phyloP scores from a whole-genome alignment of 1,284 basidiomycete genomes.

The Ganoderma sinense region DNA sequence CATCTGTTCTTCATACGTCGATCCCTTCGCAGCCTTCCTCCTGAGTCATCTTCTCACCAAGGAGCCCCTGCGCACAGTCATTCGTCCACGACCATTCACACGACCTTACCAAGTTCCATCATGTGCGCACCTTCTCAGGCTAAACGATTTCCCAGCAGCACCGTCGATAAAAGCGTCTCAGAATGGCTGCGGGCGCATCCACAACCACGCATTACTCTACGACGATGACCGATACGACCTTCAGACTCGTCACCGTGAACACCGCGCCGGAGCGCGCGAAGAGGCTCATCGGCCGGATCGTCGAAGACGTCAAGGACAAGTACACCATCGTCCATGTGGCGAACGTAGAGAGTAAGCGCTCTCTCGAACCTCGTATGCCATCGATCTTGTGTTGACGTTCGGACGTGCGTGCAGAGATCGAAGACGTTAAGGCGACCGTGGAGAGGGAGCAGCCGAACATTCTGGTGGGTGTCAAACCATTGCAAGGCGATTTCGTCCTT shows the following conservation, averaged over 20 bases:
- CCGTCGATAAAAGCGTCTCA: neutral
- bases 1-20: neutral
- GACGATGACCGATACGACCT: conserved; percentile 6
- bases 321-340: conserved; percentile 31
- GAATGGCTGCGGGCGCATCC: neutral
- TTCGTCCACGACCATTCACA: neutral
- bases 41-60: neutral
- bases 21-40: neutral
- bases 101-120: neutral
- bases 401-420: conserved; percentile 19
- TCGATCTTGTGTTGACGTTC: neutral
- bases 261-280: conserved; percentile 36
- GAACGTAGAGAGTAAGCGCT: conserved; percentile 32
- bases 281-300: conserved; percentile 31
- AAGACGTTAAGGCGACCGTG: conserved; percentile 27
- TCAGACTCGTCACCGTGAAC: conserved; percentile 34
- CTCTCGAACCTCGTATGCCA: neutral
- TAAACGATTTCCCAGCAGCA: neutral
- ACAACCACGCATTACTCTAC: neutral
- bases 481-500: neutral
- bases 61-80: neutral
- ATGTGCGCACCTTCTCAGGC: neutral
- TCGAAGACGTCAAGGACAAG: conserved; percentile 33
- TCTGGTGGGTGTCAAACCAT: conserved; percentile 18
- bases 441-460: conserved; percentile 32